Conservation (phyloP, 2,329 filamentous ascomycete genomes). For the Colletotrichum horii region DNA sequence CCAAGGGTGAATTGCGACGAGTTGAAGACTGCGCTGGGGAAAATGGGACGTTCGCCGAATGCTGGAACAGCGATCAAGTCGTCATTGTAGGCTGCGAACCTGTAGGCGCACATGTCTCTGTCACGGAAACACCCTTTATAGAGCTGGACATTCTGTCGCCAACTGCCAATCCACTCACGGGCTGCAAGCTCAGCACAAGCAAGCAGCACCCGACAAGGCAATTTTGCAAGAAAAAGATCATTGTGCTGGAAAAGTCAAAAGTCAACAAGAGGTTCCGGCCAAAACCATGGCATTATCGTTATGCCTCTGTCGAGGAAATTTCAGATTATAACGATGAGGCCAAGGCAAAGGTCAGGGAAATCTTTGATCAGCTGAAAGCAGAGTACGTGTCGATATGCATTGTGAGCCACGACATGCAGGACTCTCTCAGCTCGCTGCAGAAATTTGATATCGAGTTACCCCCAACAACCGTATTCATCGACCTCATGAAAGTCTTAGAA, state of each 20-base stretch:
- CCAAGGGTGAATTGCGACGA: not conserved
- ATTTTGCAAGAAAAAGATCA: not conserved
- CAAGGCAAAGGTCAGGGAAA: not conserved
- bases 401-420: not conserved
- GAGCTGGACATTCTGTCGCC: not conserved
- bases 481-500: not conserved
- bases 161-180: not conserved
- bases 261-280: not conserved
- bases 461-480: not conserved
- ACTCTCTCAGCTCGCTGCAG: not conserved
- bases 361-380: fast-evolving
- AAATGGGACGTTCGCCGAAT: not conserved
- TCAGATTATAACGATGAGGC: not conserved
- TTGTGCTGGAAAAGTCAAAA: not conserved
- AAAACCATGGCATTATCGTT: not conserved
- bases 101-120: not conserved
- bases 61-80: not conserved
- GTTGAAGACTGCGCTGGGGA: not conserved
- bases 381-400: not conserved
- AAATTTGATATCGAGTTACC: not conserved
- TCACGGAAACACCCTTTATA: not conserved
- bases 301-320: not conserved
- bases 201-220: not conserved
- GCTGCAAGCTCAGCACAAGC: fast-evolving
- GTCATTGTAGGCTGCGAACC: not conserved